These are phyloP conservation scores for Heracleum sosnowskyi DNA, from an alignment of 129 eudicot species.

Conservation along the genomic window DNA sequence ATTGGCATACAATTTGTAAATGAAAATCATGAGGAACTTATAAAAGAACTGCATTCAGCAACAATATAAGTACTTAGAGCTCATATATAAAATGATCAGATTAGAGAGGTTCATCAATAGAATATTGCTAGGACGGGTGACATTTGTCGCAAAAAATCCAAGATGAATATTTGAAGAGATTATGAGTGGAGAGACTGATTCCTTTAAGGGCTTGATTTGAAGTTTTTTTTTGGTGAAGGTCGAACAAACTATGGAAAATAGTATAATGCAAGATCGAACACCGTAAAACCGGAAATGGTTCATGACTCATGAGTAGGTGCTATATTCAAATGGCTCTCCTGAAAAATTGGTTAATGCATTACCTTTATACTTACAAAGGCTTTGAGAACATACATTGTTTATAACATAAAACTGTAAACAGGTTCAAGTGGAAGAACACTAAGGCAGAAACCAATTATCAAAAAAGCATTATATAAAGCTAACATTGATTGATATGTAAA, in stretches of 20 bases:
- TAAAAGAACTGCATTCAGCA: not conserved
- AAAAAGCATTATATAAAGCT: not conserved
- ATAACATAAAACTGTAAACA: not conserved
- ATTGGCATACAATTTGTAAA: not conserved
- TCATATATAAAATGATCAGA: not conserved
- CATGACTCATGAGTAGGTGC: not conserved
- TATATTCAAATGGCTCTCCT: too few species aligned
- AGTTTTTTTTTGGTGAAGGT: too few species aligned
- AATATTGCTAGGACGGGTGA: too few species aligned
- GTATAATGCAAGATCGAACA: not conserved
- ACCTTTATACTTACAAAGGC: not conserved
- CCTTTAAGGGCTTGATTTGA: not conserved
- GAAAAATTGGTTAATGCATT: not conserved
- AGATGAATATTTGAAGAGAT: too few species aligned
- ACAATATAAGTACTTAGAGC: not conserved
- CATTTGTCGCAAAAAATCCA: too few species aligned
- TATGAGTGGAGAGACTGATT: not conserved
- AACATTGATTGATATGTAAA: not conserved
- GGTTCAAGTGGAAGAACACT: not conserved
- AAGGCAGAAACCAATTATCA: not conserved
- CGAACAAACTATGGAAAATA: not conserved
- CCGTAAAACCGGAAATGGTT: not conserved
- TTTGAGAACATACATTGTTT: not conserved
- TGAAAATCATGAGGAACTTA: not conserved
- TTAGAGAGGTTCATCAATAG: not conserved